phyloP scores from a whole-genome alignment of 2,329 filamentous ascomycete genomes.

The Dactylonectria estremocensis region DNA sequence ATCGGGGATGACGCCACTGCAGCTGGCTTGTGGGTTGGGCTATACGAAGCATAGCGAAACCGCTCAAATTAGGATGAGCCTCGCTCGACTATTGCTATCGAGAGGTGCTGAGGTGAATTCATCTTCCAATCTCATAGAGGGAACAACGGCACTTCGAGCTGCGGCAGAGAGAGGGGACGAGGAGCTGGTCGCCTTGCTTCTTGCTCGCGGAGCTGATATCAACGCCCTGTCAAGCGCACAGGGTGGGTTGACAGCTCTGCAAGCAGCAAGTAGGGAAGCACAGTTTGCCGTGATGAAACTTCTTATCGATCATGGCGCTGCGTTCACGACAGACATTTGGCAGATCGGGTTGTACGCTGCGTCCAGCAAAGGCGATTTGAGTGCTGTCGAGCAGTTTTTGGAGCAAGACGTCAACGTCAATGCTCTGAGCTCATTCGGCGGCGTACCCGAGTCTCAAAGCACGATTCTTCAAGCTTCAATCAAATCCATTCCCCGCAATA shows the following conservation, averaged over 20 bases:
- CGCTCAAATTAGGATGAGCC: neutral
- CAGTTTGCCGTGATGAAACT: neutral
- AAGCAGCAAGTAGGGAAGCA: neutral
- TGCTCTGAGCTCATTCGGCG: neutral
- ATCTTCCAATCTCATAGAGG: too few species aligned
- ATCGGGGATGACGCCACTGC: neutral
- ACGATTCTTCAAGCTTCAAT: neutral
- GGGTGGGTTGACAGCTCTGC: neutral
- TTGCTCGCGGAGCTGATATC: too few species aligned
- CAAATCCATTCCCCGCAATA: neutral
- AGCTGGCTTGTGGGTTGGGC: neutral
- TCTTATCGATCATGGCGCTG: neutral
- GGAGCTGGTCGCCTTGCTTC: too few species aligned
- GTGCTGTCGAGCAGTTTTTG: neutral
- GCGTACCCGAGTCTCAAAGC: fast-evolving
- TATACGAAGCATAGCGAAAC: fast-evolving
- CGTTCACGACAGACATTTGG: neutral
- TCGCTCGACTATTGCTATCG: neutral
- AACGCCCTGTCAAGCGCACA: too few species aligned
- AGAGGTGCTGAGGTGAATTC: neutral
- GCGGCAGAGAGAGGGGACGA: too few species aligned
- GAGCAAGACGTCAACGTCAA: neutral
- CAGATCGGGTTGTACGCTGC: neutral
- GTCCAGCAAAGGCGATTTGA: neutral
- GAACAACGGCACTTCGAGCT: too few species aligned